Evolutionary conservation across 176 grass and related monocot species (phyloP).

Genomic region (Alopecurus myosuroides): DNA sequence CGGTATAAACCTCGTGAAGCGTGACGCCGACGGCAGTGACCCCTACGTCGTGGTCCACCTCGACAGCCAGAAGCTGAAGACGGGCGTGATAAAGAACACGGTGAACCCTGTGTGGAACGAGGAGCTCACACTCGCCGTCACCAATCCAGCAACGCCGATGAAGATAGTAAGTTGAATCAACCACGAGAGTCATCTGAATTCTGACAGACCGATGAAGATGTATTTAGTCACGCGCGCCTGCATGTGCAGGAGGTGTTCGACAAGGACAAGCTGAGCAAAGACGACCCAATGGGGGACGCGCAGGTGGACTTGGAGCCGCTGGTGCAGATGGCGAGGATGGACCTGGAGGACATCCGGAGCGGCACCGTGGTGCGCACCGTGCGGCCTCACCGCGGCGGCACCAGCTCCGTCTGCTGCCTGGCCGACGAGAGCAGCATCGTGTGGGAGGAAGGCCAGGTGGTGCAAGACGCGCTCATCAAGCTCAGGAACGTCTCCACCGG

Average conservation of each 20-base stretch:
- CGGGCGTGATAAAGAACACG: slow-evolving; percentile 37
- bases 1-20: slow-evolving; percentile 39
- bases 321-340: slow-evolving; percentile 41
- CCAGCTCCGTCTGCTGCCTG: slow-evolving; percentile 36
- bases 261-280: slow-evolving; percentile 54
- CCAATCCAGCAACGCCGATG: slow-evolving; percentile 22
- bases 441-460: slow-evolving; percentile 43
- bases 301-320: slow-evolving; percentile 58
- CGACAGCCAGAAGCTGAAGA: slow-evolving; percentile 44
- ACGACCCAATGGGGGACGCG: slow-evolving; percentile 77
- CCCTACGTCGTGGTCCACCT: slow-evolving; percentile 50
- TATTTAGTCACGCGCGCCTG: not conserved
- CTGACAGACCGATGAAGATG: not conserved
- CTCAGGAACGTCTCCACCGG: slow-evolving; percentile 45
- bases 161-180: slow-evolving; percentile 30
- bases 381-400: slow-evolving; percentile 7
- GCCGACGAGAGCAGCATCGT: slow-evolving; percentile 60
- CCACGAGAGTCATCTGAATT: too few species aligned
- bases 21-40: slow-evolving; percentile 40
- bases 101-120: slow-evolving; percentile 48
- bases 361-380: slow-evolving; percentile 48
- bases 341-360: slow-evolving; percentile 44
- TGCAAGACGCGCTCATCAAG: slow-evolving; percentile 56
- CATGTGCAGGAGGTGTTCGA: slow-evolving; percentile 63
- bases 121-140: slow-evolving; percentile 26